These are phyloP conservation scores for Kluyveromyces starmeri DNA, from an alignment of 805 yeast species.

Conservation along the genomic window DNA sequence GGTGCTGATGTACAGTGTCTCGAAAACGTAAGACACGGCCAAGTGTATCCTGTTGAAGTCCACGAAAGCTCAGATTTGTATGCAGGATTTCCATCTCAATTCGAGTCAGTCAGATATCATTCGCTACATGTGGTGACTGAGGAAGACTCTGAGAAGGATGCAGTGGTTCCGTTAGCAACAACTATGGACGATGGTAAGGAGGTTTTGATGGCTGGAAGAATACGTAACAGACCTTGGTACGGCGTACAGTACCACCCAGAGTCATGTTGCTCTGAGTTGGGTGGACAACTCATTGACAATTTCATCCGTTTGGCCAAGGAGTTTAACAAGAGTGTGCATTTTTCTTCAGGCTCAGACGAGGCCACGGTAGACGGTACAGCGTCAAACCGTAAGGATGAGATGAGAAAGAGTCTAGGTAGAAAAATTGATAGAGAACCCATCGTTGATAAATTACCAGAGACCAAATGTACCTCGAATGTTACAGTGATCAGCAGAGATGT, in stretches of 20 bases:
- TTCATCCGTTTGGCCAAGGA: constrained; percentile 33
- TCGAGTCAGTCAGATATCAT: constrained; percentile 80
- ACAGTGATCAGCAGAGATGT: constrained; percentile 8
- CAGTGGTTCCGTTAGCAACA: constrained; percentile 51
- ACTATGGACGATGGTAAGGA: constrained; percentile 38
- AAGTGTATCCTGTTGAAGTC: constrained; percentile 44
- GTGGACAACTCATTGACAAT: constrained; percentile 48
- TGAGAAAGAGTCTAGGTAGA: constrained; percentile 8
- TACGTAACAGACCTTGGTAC: constrained; percentile 54
- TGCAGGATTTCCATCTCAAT: constrained; percentile 32
- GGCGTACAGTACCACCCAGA: constrained; percentile 99
- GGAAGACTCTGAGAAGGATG: constrained; percentile 14
- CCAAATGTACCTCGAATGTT: not conserved
- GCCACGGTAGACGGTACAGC: too few species aligned
- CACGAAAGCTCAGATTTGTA: constrained; percentile 31
- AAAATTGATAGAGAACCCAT: constrained; percentile 24
- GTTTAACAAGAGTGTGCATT: constrained; percentile 21
- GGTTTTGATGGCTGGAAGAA: constrained; percentile 75
- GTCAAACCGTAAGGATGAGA: too few species aligned
- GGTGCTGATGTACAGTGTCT: constrained; percentile 52
- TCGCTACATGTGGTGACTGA: constrained; percentile 49
- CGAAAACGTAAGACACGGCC: constrained; percentile 72
- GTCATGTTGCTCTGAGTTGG: constrained; percentile 72
- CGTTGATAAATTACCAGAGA: constrained; percentile 7
- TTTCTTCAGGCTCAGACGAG: too few species aligned